Evolutionary conservation across 1,284 basidiomycete genomes (phyloP).

Genomic region (Heterobasidion occidentale): DNA sequence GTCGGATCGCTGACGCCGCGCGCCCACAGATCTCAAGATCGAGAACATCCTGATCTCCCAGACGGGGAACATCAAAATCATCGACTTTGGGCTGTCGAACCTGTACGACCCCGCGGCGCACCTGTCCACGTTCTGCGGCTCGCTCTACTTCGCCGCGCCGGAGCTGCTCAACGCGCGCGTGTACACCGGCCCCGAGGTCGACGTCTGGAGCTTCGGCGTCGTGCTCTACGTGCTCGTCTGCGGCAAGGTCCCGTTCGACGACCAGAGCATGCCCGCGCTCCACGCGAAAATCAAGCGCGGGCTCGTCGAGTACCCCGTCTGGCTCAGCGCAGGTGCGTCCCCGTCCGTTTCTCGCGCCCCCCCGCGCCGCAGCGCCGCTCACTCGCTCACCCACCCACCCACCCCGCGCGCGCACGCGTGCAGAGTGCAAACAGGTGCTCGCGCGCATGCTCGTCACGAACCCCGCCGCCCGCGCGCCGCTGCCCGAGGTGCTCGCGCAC

Average conservation of each 20-base stretch:
- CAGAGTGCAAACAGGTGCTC: constrained; percentile 92
- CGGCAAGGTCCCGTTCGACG: constrained; percentile 98
- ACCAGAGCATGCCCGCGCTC: constrained; percentile 97
- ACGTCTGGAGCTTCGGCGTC: constrained; percentile 98
- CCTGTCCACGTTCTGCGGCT: constrained; percentile 94
- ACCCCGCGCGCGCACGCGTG: too few relatives aligned
- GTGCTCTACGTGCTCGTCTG: constrained; percentile 97
- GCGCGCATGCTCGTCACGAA: constrained; percentile 96
- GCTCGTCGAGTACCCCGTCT: constrained; percentile 93
- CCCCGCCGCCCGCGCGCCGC: constrained; percentile 76
- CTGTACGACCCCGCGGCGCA: constrained; percentile 84
- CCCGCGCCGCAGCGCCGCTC: too few relatives aligned
- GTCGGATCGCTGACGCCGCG: too few relatives aligned
- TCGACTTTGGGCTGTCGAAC: constrained; percentile 98
- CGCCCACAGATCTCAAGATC: constrained; percentile 80
- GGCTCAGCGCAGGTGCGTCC: constrained; percentile 82
- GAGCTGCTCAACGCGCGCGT: constrained; percentile 94
- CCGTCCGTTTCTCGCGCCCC: background rate
- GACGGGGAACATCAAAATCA: constrained; percentile 99
- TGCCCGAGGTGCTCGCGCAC: constrained; percentile 85
- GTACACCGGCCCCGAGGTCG: constrained; percentile 96
- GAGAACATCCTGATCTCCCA: constrained; percentile 99
- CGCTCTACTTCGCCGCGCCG: constrained; percentile 96
- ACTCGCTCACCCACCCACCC: too few relatives aligned
- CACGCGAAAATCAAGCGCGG: constrained; percentile 99